A percentile compares a stretch with the other conserved stretches of the same genome.
These are phyloP conservation scores for Penicillium samsonianum DNA, from an alignment of 495 filamentous ascomycete species.

Conservation along the genomic window DNA sequence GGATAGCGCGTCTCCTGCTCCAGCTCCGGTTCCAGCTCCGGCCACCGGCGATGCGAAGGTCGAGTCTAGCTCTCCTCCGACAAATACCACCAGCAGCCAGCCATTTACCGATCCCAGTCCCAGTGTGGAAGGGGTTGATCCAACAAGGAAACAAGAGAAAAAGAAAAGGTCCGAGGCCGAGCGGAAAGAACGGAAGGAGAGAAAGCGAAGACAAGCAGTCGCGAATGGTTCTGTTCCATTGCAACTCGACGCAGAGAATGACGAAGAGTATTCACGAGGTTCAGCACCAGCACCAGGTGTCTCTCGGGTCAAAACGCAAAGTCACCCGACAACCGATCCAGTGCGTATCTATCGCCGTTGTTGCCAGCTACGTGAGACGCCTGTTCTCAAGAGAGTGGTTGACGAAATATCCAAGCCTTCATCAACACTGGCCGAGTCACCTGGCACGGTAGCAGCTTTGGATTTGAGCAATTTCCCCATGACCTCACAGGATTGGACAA, in stretches of 20 bases:
- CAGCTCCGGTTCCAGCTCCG: constrained; percentile 1
- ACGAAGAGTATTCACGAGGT: constrained; percentile 45
- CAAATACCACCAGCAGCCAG: constrained; percentile 2
- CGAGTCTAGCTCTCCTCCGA: constrained; percentile 6
- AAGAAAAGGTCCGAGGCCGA: constrained; percentile 90
- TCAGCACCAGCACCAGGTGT: constrained; percentile 19
- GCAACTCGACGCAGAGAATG: constrained; percentile 65
- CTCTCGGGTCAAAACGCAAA: constrained; percentile 54
- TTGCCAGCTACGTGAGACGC: constrained; percentile 89
- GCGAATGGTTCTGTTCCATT: constrained; percentile 80
- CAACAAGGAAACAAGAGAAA: constrained; percentile 78
- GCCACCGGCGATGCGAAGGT: constrained; percentile 1
- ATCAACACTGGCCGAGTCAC: constrained; percentile 57
- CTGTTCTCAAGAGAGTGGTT: constrained; percentile 82
- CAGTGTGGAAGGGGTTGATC: constrained; percentile 48
- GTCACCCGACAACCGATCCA: constrained; percentile 83
- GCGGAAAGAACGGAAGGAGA: constrained; percentile 81
- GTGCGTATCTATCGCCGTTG: constrained; percentile 91
- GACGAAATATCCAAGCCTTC: constrained; percentile 77
- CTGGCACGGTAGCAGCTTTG: constrained; percentile 74
- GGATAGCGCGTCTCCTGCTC: constrained; percentile 32
- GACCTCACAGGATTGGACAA: constrained; percentile 77
- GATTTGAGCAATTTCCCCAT: constrained; percentile 85
- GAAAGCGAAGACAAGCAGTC: constrained; percentile 73
- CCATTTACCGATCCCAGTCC: constrained; percentile 32